Conservation (phyloP, 139 green algal genomes). For the Deuterostichococcus epilithicus region DNA sequence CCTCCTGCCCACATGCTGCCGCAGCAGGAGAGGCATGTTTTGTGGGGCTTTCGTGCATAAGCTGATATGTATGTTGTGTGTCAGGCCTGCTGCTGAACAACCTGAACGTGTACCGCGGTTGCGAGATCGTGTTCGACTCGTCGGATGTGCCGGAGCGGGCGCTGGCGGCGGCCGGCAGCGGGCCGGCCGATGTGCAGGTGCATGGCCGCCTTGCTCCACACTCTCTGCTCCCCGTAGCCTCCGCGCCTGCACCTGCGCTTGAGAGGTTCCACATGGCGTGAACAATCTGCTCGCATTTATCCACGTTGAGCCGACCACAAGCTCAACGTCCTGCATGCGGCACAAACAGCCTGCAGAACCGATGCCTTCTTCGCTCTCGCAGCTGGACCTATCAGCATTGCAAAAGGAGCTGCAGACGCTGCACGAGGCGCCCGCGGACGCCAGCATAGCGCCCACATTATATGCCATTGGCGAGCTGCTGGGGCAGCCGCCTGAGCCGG, state of each 20-base stretch:
- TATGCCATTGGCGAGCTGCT: conserved; percentile 15
- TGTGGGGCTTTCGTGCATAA: background rate
- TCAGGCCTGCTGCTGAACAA: conserved; percentile 79
- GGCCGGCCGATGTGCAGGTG: background rate
- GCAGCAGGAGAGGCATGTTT: background rate
- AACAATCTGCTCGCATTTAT: too few species aligned
- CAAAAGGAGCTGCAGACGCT: conserved; percentile 18
- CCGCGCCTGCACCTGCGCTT: too few species aligned
- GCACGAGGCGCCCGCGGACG: conserved; percentile 3
- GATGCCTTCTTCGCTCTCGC: background rate
- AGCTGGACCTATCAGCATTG: conserved; percentile 30
- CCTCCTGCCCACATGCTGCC: background rate
- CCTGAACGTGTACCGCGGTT: conserved; percentile 58
- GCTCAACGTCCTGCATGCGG: too few species aligned
- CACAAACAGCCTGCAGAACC: too few species aligned
- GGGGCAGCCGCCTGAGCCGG: background rate
- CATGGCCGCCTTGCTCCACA: too few species aligned
- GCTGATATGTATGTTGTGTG: background rate
- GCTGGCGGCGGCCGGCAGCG: conserved; percentile 1
- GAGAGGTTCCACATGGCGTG: too few species aligned
- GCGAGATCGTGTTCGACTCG: conserved; percentile 78
- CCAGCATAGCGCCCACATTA: conserved; percentile 2
- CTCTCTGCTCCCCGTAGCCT: too few species aligned
- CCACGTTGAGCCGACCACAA: too few species aligned
- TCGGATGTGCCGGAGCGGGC: conserved; percentile 48